Percentiles rank a stretch among this genome's conserved stretches.
Evolutionary conservation across 306 rosid genomes (phyloP).

Genomic region (Malus asiatica): DNA sequence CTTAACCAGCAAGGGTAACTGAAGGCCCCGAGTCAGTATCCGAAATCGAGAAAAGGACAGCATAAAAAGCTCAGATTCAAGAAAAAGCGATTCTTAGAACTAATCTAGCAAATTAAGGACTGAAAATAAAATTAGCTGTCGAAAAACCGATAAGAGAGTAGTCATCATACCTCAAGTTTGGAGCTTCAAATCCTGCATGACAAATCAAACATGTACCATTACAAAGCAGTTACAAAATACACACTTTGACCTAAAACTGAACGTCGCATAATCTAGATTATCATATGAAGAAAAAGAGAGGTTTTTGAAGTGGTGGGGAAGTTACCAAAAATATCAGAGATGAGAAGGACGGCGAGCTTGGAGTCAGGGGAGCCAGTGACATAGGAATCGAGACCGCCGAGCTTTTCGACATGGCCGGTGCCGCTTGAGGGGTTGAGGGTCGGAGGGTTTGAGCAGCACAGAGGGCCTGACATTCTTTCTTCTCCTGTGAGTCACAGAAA

Average conservation of each 20-base stretch:
- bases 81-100: neutral
- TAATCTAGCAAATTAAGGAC: neutral
- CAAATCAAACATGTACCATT: neutral
- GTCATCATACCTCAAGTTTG: conserved; percentile 52
- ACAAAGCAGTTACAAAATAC: neutral
- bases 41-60: neutral
- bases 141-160: neutral
- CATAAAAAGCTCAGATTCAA: too few species aligned
- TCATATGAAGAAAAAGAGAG: neutral
- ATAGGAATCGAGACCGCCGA: conserved; percentile 37
- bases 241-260: neutral
- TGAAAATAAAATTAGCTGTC: neutral
- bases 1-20: neutral
- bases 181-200: conserved; percentile 72
- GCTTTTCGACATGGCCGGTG: conserved; percentile 41
- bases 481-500: neutral
- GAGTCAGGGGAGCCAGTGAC: conserved; percentile 48
- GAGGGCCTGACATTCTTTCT: conserved; percentile 45
- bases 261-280: neutral
- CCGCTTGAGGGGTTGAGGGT: conserved; percentile 41
- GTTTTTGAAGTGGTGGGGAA: neutral
- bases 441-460: conserved; percentile 71
- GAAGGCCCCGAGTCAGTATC: neutral
- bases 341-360: conserved; percentile 44
- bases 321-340: conserved; percentile 50